Base-by-base conservation (phyloP, 108 stramenopile genomes). In the Cyclotella atomus region DNA sequence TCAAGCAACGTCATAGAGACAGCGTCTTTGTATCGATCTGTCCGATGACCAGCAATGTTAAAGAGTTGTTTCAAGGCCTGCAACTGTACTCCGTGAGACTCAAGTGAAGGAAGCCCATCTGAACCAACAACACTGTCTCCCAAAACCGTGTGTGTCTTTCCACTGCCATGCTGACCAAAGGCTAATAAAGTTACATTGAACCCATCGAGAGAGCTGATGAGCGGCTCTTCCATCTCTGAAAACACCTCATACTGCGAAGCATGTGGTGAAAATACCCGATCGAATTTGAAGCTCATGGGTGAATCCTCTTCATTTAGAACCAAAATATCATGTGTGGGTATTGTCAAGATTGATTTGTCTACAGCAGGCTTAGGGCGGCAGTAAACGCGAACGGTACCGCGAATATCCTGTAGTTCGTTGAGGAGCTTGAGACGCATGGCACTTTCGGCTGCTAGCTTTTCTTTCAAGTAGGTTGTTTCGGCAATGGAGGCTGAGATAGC, bases 61-160 rank as follows among this genome's bases (percentile, higher is more conserved):
- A 95, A 95, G 3, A 92, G 67, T 52, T 92, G 91, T 49, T 81
- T 59, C 34, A 85, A 68, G 16, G 88, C 77, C 46, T 68, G 84
- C 0, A 91, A 75, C 28, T 92, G 91, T 15, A 95, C 75, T 14
- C 94, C 94, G 36, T 84, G 80, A 2, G 70, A 77, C 36, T 72
- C 30, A 19, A 82, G 41, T 29, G 53, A 45, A 24, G 78, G 71
- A 45, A 60, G 29, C 2, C 66, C 71, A 63, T 70, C 35, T 8
- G 66, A 57, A 60, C 49, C 55, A 9, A 70, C 3, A 0, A 21
- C 44, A n/a, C 65, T 25, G 56, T 91, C 82, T 27, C 93, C 93
- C 1, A 94, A 49, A 79, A 99, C 94, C 32, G 97, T 96, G 79
- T 94, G 85, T 16, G 98, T 98, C 75, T 99, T 99, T 15, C 99